Evolutionary conservation across 805 yeast genomes (phyloP).

Genomic region (Kodamaea lidongshanica): DNA sequence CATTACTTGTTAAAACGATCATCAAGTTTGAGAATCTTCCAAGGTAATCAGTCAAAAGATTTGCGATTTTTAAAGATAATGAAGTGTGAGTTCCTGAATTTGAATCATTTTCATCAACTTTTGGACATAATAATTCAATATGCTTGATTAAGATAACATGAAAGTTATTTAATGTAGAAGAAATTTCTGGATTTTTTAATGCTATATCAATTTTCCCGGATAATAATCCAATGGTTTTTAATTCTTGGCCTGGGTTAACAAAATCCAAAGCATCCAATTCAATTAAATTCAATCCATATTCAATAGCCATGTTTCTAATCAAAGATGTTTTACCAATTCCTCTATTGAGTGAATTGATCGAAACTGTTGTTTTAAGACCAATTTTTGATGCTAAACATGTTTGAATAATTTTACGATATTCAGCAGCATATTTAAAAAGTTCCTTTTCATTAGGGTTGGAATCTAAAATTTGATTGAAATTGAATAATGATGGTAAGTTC

Average conservation of each 20-base stretch:
- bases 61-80: constrained; percentile 48
- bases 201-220: constrained; percentile 69
- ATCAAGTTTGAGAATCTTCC: constrained; percentile 39
- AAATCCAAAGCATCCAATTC: constrained; percentile 67
- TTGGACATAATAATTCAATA: constrained; percentile 66
- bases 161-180: constrained; percentile 11
- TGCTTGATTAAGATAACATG: constrained; percentile 60
- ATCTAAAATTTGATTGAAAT: constrained; percentile 18
- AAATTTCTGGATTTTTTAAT: constrained; percentile 30
- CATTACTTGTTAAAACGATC: constrained; percentile 60
- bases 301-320: constrained; percentile 47
- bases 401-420: constrained; percentile 47
- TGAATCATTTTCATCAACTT: constrained; percentile 54
- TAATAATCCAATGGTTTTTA: constrained; percentile 72
- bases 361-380: constrained; percentile 52
- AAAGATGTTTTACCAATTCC: constrained; percentile 75
- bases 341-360: constrained; percentile 63
- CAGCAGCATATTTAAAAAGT: constrained; percentile 43
- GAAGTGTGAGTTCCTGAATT: constrained; percentile 36
- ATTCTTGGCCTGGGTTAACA: constrained; percentile 62
- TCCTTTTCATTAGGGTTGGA: constrained; percentile 12
- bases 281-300: constrained; percentile 59
- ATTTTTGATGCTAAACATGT: constrained; percentile 42
- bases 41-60: constrained; percentile 51
- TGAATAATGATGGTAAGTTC: constrained; percentile 37